Evolutionary conservation across 208 protist genomes (phyloP), one percentile per base, ranked within the genome.

Genomic region (Histomonas meleagridis): DNA sequence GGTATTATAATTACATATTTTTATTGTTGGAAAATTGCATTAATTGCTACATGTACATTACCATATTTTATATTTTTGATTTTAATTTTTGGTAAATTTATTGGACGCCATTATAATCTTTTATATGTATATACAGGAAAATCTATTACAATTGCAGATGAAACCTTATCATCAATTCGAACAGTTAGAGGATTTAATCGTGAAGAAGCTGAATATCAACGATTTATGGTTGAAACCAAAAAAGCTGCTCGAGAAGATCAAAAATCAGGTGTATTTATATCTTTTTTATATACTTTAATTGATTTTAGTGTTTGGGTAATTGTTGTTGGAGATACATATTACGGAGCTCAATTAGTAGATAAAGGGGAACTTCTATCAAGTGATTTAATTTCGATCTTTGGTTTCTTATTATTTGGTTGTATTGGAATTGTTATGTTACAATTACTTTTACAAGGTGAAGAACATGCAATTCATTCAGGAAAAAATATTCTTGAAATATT

Each of bases 141-240:
- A 38, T 78, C 91, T 16, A 86, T 86, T 55, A 86, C 72, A 76
- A 86, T 92, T 53, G 91, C 91, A 53, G 91, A 92, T 51, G 91
- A 92, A 86, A 90, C 91, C 35, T 46, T 92, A 18, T 81, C 91
- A 23, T 1, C 72, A 40, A 86, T 92, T 81, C 28, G 91, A 49
- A 92, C 91, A 28, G 62, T 92, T 4, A 62, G 49, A 62, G 91
- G 72, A 3, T 92, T 81, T n/a, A 86, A 86, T n/a, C 9, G 76
- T 21, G 76, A 86, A 86, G 40, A 51, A 10, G 26, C 32, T 21
- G 76, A 86, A 55, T 32, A n/a, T 48, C 1, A 86, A 26, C 23
- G 76, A 38, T 86, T 86, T 16, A 5, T n/a, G 7, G 38, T 57
- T 14, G 23, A 12, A 18, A 12, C 18, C 18, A n/a, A 86, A 18